Conservation (phyloP, 768 basidiomycete species). For the Lenzites betulinus region DNA sequence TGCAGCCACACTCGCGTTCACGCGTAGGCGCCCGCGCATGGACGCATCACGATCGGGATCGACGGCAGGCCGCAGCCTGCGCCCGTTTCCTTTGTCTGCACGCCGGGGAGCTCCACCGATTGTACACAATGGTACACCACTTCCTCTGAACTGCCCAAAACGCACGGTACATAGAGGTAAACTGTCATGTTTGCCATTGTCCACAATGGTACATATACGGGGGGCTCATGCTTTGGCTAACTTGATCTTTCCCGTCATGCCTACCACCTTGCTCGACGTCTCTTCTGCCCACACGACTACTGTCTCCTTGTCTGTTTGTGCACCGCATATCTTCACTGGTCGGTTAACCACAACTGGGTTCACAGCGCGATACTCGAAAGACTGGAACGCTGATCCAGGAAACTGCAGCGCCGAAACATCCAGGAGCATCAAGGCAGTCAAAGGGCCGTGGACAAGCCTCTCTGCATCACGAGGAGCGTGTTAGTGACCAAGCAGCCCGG, state of each 20-base stretch:
- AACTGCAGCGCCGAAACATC: conserved; percentile 57
- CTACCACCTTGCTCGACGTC: conserved; percentile 53
- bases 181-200: conserved; percentile 4
- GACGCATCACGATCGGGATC: not conserved
- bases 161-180: not conserved
- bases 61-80: not conserved
- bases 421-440: conserved; percentile 78
- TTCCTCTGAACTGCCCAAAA: not conserved
- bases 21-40: conserved; percentile 19
- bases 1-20: conserved; percentile 24
- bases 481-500: conserved; percentile 5
- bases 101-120: not conserved
- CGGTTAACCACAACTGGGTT: conserved; percentile 63
- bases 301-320: conserved; percentile 41
- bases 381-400: conserved; percentile 46
- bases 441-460: conserved; percentile 82
- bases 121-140: not conserved
- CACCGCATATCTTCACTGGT: conserved; percentile 48
- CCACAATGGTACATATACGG: not conserved
- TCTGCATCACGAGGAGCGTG: conserved; percentile 42
- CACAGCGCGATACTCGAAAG: conserved; percentile 71
- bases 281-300: conserved; percentile 61
- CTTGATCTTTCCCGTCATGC: conserved; percentile 62
- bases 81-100: conserved; percentile 6
- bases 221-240: conserved; percentile 11